These are phyloP conservation scores for Moelleriella libera DNA, from an alignment of 2,329 filamentous ascomycete genomes.

Conservation along the genomic window DNA sequence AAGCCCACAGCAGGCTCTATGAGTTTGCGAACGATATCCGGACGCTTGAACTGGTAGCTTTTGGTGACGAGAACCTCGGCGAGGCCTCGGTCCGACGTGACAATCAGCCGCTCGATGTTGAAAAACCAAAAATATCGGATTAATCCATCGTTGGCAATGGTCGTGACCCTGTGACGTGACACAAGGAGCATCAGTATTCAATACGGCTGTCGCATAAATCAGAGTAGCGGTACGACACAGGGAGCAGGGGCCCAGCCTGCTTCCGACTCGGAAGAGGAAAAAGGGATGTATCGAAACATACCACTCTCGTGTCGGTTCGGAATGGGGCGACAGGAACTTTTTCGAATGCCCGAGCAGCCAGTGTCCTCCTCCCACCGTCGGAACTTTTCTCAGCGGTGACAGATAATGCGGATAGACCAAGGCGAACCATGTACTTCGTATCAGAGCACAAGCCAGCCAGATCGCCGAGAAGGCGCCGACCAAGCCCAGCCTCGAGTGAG, in stretches of 20 bases:
- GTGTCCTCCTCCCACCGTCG: constrained; percentile 26
- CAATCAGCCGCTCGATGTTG: constrained; percentile 48
- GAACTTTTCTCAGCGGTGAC: constrained; percentile 34
- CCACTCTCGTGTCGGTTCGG: constrained; percentile 33
- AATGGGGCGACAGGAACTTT: constrained; percentile 24
- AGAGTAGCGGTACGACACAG: neutral
- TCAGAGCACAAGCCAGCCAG: constrained; percentile 20
- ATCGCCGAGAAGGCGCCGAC: constrained; percentile 17
- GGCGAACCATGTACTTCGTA: constrained; percentile 25
- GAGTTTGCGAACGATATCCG: constrained; percentile 33
- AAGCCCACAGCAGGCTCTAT: constrained; percentile 53
- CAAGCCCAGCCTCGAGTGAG: constrained; percentile 16
- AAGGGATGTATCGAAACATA: constrained; percentile 11
- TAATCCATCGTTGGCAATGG: constrained; percentile 52
- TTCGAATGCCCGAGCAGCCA: constrained; percentile 34
- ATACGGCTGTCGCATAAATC: neutral
- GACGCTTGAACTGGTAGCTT: constrained; percentile 58
- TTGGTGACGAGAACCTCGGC: constrained; percentile 55
- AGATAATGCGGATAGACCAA: constrained; percentile 34
- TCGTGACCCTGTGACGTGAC: constrained; percentile 34
- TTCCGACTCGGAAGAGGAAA: neutral
- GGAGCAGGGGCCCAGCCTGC: neutral
- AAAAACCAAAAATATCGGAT: constrained; percentile 51
- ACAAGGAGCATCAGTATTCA: neutral
- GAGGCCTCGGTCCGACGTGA: constrained; percentile 50